Conservation (phyloP, 169 alveolate genomes). For the Blepharisma undulans region DNA sequence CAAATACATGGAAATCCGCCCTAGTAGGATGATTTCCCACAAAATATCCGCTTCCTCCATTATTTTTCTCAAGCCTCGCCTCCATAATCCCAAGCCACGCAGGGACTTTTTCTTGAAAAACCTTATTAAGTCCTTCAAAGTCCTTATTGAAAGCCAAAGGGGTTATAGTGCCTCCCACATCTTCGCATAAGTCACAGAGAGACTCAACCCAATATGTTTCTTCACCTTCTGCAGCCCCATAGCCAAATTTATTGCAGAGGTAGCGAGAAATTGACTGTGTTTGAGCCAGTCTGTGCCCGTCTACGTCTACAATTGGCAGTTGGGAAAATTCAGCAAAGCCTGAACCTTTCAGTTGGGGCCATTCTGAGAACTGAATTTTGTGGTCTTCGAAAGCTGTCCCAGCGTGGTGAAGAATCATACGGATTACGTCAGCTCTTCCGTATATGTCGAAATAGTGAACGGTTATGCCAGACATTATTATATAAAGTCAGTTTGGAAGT, state of each 20-base stretch:
- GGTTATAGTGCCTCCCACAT: neutral
- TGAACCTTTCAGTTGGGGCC: conserved; percentile 24
- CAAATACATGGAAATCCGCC: conserved; percentile 8
- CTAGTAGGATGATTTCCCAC: conserved; percentile 15
- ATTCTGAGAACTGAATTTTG: conserved; percentile 7
- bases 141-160: neutral
- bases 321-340: neutral
- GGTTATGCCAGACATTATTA: conserved; percentile 31
- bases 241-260: conserved; percentile 39
- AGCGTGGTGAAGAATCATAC: conserved; percentile 47
- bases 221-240: conserved; percentile 41
- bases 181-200: conserved; percentile 8
- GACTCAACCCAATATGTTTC: conserved; percentile 11
- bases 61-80: neutral
- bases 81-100: neutral
- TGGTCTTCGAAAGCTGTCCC: conserved; percentile 48
- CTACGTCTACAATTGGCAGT: conserved; percentile 21
- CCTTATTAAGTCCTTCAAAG: neutral
- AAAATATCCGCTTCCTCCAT: conserved; percentile 24
- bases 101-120: neutral
- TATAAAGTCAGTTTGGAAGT: neutral
- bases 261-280: conserved; percentile 39
- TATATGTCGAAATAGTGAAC: conserved; percentile 54
- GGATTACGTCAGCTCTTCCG: conserved; percentile 65
- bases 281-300: conserved; percentile 40